Evolutionary conservation across 805 yeast species (phyloP), one percentile per base, ranked within the genome.

Genomic region (Metschnikowia noctiluminum): DNA sequence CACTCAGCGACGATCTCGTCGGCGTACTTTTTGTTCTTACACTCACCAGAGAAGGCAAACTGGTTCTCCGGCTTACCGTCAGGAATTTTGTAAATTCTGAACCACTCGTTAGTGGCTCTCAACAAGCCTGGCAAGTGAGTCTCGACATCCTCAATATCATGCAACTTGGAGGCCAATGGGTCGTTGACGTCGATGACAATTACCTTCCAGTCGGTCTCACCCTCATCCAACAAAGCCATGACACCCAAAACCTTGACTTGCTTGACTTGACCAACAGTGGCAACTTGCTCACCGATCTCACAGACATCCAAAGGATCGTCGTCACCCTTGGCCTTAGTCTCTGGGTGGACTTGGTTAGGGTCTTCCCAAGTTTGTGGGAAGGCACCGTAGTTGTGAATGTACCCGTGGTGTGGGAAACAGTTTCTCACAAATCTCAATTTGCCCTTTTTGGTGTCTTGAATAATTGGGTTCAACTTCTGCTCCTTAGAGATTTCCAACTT

Each of bases 341-440:
- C 76, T 58, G 69, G 58, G 44, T 66, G 74, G 47, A 56, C 61
- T 45, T 71, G 73, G 50, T 84, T 80, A n/a, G 96, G 95, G 63
- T 94, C 96, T 69, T 92, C 99, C 98, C 98, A 92, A 3, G 98
- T 92, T 72, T 88, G 96, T 14, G 96, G 91, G 58, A 88, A 74
- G 3, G 95, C 92, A 40, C 96, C 95, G 63, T 89, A 89, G 69
- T 89, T 89, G 66, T 85, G 91, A 48, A 89, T 84, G 65, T 87
- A 88, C 1, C 96, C 96, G 57, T 85, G 85, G 64, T 78, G 83
- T 8, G 96, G 96, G 71, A 84, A 89, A 21, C 87, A 71, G 69
- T 89, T 89, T 59, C 84, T 78, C 31, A 89, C 86, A 59, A 83
- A 89, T 60, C 96, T 73, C 35, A 85, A 78, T 55, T 84, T 74